Percentiles rank a stretch among this genome's conserved stretches.
Conservation (phyloP, 345 rosid genomes). For the Citrus australasica region DNA sequence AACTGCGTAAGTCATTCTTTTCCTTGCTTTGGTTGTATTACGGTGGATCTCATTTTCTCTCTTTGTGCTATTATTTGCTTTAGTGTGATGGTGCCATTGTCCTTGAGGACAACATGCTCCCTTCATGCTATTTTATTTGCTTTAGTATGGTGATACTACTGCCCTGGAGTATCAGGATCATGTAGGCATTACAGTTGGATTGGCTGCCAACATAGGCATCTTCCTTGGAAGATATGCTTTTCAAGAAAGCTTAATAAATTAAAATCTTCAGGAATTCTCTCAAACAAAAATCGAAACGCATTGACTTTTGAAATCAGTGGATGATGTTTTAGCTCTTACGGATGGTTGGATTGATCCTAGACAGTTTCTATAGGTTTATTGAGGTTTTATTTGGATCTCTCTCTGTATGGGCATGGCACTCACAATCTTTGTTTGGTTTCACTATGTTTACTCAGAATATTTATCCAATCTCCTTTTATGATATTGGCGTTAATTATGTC, state of each 20-base stretch:
- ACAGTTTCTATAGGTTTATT: background rate
- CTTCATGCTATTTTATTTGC: background rate
- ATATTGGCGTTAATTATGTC: background rate
- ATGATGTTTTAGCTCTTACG: background rate
- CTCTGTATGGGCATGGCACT: background rate
- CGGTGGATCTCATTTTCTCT: background rate
- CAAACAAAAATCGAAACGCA: background rate
- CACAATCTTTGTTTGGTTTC: background rate
- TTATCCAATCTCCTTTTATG: background rate
- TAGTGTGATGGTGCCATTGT: background rate
- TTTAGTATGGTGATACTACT: background rate
- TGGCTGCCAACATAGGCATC: background rate
- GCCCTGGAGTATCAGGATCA: background rate
- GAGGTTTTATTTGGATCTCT: background rate
- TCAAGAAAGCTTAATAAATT: background rate
- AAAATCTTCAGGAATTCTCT: background rate
- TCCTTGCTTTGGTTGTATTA: background rate
- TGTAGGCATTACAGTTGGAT: background rate
- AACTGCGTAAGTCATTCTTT: constrained; percentile 62
- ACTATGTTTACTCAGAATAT: background rate
- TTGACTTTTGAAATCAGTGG: background rate
- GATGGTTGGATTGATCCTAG: background rate
- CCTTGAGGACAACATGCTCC: background rate
- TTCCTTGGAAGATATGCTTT: background rate
- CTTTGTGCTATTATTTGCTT: background rate